Base-by-base conservation (phyloP, 176 grass and related monocot species). In the Cenchrus purpureus region DNA sequence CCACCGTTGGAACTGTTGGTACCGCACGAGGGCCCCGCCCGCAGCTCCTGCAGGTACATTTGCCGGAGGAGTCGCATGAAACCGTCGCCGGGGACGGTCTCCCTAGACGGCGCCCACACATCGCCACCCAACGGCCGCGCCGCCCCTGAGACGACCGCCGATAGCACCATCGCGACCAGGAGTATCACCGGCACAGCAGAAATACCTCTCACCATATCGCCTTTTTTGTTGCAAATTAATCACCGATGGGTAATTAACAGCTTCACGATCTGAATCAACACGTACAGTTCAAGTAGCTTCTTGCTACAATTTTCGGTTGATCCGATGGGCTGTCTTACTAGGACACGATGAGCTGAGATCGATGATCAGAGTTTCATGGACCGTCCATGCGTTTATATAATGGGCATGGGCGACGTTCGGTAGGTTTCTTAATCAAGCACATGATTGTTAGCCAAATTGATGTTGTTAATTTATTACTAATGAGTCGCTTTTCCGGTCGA, bases 1-100 rank as follows among this genome's bases (percentile, higher is more conserved):
- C 87, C 82, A 53, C 77, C 82, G 20, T 81, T 80, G 1, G 82
- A 11, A 77, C 62, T 89, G 53, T 89, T 59, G 52, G 87, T 89
- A 62, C 63, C n/a, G 71, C 87, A 89, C 31, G 87, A 89, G 0
- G 82, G 87, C 15, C 82, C 82, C 4, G 71, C 82, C 1, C 53
- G 17, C 29, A 85, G 70, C 20, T 25, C 77, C 62, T 85, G 77
- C 61, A 81, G 61, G 70, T 80, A 81, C 82, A 89, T 69, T 62
- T 81, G 68, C 68, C 29, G 60, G 51, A 80, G 52, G 7, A 85
- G 12, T 2, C 44, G 76, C 52, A n/a, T 53, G 29, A 68, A 42
- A 11, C 29, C 51, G 58, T 13, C 59, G 59, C 60, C 53, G 10
- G 62, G 60, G 60, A 60, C 81, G 4, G 25, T 5, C 6, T 55